Percentiles rank a stretch among this genome's conserved stretches.
These are phyloP conservation scores for Saccharomycopsis fodiens DNA, from an alignment of 805 yeast genomes.

Conservation along the genomic window DNA sequence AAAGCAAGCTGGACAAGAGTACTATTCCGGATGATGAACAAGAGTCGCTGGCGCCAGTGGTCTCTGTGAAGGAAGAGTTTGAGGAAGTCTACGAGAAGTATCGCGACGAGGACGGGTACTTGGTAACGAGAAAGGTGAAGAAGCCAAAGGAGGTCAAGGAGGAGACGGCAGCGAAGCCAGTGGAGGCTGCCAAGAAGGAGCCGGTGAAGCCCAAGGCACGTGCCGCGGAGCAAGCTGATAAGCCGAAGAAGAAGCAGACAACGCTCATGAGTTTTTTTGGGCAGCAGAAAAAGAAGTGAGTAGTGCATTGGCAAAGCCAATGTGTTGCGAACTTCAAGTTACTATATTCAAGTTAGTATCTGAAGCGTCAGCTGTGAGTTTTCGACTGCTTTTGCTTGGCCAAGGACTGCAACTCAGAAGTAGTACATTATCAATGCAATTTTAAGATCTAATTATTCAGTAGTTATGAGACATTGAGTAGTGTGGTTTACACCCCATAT, in stretches of 20 bases:
- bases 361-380: too few relatives aligned
- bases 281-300: conserved; percentile 25
- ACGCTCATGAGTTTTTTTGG: conserved; percentile 44
- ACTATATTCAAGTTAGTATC: too few relatives aligned
- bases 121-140: conserved; percentile 30
- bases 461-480: too few relatives aligned
- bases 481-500: too few relatives aligned
- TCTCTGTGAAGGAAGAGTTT: conserved; percentile 1
- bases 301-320: too few relatives aligned
- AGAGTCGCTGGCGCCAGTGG: background rate
- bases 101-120: conserved; percentile 46
- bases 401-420: too few relatives aligned
- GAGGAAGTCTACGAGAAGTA: conserved; percentile 18
- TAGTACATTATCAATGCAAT: too few relatives aligned
- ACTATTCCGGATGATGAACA: background rate
- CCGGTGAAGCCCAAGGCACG: conserved; percentile 21
- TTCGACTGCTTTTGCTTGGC: too few relatives aligned
- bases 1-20: background rate
- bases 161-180: conserved; percentile 12
- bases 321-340: too few relatives aligned
- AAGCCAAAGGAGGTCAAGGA: conserved; percentile 21
- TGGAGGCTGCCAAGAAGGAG: conserved; percentile 8
- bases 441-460: too few relatives aligned
- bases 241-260: conserved; percentile 29
- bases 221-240: conserved; percentile 17